Evolutionary conservation across 371 early-diverging fungal species (phyloP).

Genomic region (Nematocida major): DNA sequence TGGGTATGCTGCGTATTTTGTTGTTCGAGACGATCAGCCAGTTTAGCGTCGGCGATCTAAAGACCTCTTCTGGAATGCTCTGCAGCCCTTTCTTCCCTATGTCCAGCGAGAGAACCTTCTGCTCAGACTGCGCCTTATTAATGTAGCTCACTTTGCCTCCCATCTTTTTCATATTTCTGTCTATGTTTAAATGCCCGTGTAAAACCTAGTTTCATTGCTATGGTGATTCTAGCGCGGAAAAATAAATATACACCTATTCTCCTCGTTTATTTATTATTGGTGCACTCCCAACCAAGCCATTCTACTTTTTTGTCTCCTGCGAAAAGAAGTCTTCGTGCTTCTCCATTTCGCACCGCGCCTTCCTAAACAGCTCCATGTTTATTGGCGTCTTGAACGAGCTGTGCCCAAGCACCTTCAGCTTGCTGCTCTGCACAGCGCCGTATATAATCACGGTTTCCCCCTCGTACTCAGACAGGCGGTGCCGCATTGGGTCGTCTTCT

Average conservation of each 20-base stretch:
- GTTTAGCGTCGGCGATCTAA: constrained; percentile 45
- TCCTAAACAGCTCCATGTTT: not conserved
- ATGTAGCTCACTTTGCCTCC: constrained; percentile 51
- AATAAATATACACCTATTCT: constrained; percentile 27
- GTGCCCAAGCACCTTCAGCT: not conserved
- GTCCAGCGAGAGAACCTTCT: constrained; percentile 45
- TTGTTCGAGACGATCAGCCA: constrained; percentile 65
- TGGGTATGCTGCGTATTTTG: constrained; percentile 56
- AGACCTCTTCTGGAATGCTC: constrained; percentile 44
- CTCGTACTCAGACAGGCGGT: not conserved
- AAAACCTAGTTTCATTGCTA: constrained; percentile 48
- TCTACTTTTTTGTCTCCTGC: not conserved
- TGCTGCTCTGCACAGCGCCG: not conserved
- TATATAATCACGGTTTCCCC: not conserved
- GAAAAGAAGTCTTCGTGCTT: not conserved
- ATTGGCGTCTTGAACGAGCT: not conserved
- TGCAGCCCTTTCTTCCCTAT: constrained; percentile 47
- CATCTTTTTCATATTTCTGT: constrained; percentile 5
- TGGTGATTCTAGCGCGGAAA: not conserved
- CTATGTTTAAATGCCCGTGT: constrained; percentile 14
- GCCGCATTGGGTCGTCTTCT: not conserved
- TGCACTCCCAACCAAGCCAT: too few species aligned
- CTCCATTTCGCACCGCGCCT: not conserved
- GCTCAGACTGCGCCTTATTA: constrained; percentile 38
- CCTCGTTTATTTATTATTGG: too few species aligned